Evolutionary conservation across 192 early-diverging fungal genomes (phyloP), one percentile per base, ranked within the genome.

Genomic region (Mortierella antarctica): DNA sequence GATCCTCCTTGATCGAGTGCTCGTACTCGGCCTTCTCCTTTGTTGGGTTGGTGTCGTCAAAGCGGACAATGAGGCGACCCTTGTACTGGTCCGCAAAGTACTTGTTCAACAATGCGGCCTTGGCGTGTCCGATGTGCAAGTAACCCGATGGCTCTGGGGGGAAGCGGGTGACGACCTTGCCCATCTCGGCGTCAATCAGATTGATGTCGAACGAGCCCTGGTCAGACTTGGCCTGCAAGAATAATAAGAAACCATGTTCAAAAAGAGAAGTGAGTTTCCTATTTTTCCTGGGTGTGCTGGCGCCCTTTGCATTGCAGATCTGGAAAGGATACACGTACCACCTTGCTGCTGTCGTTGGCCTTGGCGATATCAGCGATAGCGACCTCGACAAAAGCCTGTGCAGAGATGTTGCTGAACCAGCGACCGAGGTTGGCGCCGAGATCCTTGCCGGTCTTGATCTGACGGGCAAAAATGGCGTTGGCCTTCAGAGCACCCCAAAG

Each of bases 41-140:
- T 57, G 76, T 86, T 13, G 98, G 98, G 82, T 99, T 99, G 45
- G 98, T 98, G 84, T 99, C 97, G 83, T 99, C 98, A 64, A 99
- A 99, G 21, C 98, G 93, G 65, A 99, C 84, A 65, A 99, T 93
- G 74, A 99, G 71, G 78, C 94, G 96, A 67, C 98, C 98, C 55
- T 94, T 88, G 86, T 98, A 96, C 21, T 84, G 73, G 14, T 90
- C 82, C 4, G 98, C 98, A 92, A 99, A 94, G 88, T 97, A 94
- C 79, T 99, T 94, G 88, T 99, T 99, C 61, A 99, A 82, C 56
- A 99, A 86, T 13, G 96, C 98, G 45, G 98, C 98, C 89, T 99
- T 99, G 61, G 97, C 96, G 82, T 99, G 98, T 63, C 98, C 98
- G 89, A 99, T 98, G 86, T 99, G 98, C 67, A 99, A 86, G 85